A percentile compares a stretch with the other conserved stretches of the same genome.
Evolutionary conservation across 495 filamentous ascomycete genomes (phyloP).

Genomic region (Bombardia bombarda): DNA sequence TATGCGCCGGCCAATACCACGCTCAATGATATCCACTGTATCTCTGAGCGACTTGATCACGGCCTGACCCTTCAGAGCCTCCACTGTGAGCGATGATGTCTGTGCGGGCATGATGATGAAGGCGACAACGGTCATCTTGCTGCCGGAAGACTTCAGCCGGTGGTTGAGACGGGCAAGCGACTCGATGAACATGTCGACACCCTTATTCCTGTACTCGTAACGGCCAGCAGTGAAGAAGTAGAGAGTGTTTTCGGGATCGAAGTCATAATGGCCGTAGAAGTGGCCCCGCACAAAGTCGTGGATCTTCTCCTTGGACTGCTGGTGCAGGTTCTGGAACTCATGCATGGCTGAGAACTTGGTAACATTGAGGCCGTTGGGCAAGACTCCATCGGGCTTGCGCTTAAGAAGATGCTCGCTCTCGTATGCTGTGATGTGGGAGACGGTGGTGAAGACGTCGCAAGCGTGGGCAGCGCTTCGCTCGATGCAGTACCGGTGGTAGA

Average conservation of each 20-base stretch:
- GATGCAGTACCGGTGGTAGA: constrained; percentile 98
- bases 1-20: constrained; percentile 82
- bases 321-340: constrained; percentile 97
- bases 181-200: constrained; percentile 99
- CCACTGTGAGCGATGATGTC: constrained; percentile 91
- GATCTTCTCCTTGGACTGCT: constrained; percentile 93
- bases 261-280: constrained; percentile 97
- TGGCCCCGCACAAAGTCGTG: constrained; percentile 97
- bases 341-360: constrained; percentile 98
- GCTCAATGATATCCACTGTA: constrained; percentile 82
- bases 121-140: constrained; percentile 93
- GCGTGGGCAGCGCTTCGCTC: constrained; percentile 87
- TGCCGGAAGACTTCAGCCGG: constrained; percentile 72
- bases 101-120: constrained; percentile 99
- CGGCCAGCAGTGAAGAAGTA: constrained; percentile 96
- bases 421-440: constrained; percentile 97
- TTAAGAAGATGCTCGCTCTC: constrained; percentile 97
- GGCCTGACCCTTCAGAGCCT: constrained; percentile 92
- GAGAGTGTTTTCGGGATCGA: constrained; percentile 92
- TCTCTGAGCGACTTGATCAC: constrained; percentile 94
- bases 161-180: constrained; percentile 91
- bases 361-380: constrained; percentile 95
- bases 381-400: constrained; percentile 91
- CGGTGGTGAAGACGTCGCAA: constrained; percentile 95
- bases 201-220: constrained; percentile 97